Evolutionary conservation across 352 stramenopile genomes (phyloP), one percentile per base, ranked within the genome.

Genomic region (Phytophthora sojae): DNA sequence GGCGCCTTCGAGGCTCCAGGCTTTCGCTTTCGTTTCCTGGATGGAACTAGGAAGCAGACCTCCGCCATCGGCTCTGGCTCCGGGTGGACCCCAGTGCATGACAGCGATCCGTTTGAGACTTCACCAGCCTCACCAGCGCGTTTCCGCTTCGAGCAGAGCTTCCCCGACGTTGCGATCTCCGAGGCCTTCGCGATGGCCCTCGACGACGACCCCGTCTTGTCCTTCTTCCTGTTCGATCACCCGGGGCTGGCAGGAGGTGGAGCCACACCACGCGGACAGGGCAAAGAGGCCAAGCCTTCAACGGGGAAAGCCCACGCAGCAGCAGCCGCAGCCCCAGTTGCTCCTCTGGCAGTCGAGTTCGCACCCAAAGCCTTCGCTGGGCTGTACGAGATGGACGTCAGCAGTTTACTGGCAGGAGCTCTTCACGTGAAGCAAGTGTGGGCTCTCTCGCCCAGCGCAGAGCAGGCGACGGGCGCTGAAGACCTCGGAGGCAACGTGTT

Each of bases 21-120:
- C 4, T 92, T 95, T 51, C 83, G 87, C 23, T 95, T 91, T 52
- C 79, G 80, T 6, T 93, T 92, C 55, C 60, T 95, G 1, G 87
- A 95, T 30, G 82, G 82, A 32, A 75, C 67, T 5, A 92, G 85
- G 49, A 85, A 84, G 67, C 73, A 85, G 30, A 95, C 85, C 7
- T 69, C 74, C 4, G 49, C 68, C 5, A 67, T 92, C 17, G 73
- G 73, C 0, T 59, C 67, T 2, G 42, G 55, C 3, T 45, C 79
- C 15, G 79, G 67, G 7, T 90, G 83, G 80, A 71, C 66, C 8
- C 56, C 61, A 14, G 17, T 83, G 2, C 29, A 69, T 25, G 26
- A 68, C 39, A 49, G 53, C 19, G 30, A 67, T 6, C 47, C 35
- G 8, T 14, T 32, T 4, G 39, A 64, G 42, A 19, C 12, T 15